Base-by-base conservation (phyloP, 768 basidiomycete species). In the Suillus weaverae region DNA sequence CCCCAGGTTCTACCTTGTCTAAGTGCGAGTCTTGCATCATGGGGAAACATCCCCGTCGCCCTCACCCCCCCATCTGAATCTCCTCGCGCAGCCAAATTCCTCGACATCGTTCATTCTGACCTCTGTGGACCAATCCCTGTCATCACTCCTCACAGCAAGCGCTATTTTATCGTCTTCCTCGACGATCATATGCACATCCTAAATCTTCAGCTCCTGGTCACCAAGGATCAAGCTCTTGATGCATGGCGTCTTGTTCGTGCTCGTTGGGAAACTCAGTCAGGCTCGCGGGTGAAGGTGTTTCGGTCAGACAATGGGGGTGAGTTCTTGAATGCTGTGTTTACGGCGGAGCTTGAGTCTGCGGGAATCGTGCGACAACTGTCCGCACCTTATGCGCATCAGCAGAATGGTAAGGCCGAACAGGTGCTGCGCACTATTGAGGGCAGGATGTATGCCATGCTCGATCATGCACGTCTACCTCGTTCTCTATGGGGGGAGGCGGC, bases 311-410 rank as follows among this genome's bases (percentile, higher is more conserved):
- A 56, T 10, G 26, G 53, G 8, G 53, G 53, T n/a, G 53, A 55
- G 22, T 55, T 32, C 9, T 2, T 36, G 14, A 36, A 36, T 32
- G 36, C 26, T 0, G 13, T 13, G 2, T 56, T 56, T 13, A 18
- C 18, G 0, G 1, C 5, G 5, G 54, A 32, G 0, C 54, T 56
- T 1, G 11, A n/a, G 7, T 4, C 16, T 5, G 54, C 32, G 0
- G 75, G 74, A 0, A 74, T 77, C 10, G 20, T 41, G 0, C 57
- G 69, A 1, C 72, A 77, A 56, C n/a, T 65, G 1, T 72, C 73
- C 3, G 72, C 44, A 9, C 44, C 44, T n/a, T 46, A 46, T 11
- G n/a, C 44, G 0, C 44, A 46, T 22, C 44, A 46, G 4, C 44
- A 46, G n/a, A 46, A 46, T 2, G 10, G 44, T 1, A 46, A 46